Conservation (phyloP, 306 rosid genomes). For the Aeschynomene evenia region DNA sequence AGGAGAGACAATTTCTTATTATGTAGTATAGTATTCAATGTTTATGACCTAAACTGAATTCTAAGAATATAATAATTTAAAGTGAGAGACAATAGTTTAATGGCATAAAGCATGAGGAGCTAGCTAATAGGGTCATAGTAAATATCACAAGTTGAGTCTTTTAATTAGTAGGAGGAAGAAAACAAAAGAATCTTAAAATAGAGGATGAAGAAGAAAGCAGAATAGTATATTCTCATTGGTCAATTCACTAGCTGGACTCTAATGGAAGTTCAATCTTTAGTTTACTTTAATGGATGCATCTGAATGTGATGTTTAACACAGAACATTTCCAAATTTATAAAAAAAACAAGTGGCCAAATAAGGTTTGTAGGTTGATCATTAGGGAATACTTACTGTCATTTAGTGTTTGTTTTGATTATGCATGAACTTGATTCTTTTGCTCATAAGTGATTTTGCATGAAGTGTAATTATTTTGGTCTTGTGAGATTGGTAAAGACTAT, state of each 20-base stretch:
- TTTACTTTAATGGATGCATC: not conserved
- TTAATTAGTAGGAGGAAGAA: conserved; percentile 17
- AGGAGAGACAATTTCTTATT: not conserved
- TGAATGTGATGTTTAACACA: not conserved
- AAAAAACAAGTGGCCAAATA: conserved; percentile 3
- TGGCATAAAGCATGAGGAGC: not conserved
- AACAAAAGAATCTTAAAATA: conserved; percentile 11
- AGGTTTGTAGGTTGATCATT: not conserved
- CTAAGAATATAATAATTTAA: too few relatives aligned
- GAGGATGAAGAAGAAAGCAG: not conserved
- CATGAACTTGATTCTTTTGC: not conserved
- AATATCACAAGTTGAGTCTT: not conserved
- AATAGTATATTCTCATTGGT: conserved; percentile 18
- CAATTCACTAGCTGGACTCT: conserved; percentile 18
- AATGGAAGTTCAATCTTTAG: conserved; percentile 4
- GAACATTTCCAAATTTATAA: conserved; percentile 10
- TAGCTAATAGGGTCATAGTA: too few relatives aligned
- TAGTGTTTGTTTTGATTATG: not conserved
- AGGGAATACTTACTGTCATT: not conserved
- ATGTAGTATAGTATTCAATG: not conserved
- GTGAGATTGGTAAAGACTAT: not conserved
- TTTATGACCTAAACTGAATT: not conserved
- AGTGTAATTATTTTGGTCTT: not conserved
- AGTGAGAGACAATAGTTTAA: not conserved
- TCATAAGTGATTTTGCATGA: not conserved